Percentiles rank a stretch among this genome's conserved stretches.
Evolutionary conservation across 768 basidiomycete species (phyloP).

Genomic region (Kondoa malvinella): DNA sequence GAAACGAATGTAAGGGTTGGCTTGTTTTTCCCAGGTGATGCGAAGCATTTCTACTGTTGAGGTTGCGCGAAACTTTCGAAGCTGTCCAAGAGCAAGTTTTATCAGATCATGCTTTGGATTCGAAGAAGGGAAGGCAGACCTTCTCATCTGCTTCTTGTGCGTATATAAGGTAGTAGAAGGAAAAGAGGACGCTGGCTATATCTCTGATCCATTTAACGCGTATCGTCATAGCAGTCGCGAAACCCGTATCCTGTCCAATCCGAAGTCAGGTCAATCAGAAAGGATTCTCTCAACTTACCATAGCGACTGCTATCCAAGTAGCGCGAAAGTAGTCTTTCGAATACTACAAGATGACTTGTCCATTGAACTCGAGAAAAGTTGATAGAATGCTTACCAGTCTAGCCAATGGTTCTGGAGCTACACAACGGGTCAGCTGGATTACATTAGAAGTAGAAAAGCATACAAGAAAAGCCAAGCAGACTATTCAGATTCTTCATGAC

Average conservation of each 20-base stretch:
- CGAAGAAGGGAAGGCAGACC: too few species aligned
- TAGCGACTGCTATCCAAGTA: constrained; percentile 64
- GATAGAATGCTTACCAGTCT: constrained; percentile 66
- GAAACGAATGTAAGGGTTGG: constrained; percentile 70
- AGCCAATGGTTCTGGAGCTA: constrained; percentile 84
- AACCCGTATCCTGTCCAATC: constrained; percentile 68
- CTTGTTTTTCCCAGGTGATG: constrained; percentile 89
- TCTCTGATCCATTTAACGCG: constrained; percentile 82
- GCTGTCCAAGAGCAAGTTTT: constrained; percentile 38
- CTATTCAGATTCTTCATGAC: constrained; percentile 68
- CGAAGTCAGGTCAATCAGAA: background rate
- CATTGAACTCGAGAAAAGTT: constrained; percentile 19
- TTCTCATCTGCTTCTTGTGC: constrained; percentile 91
- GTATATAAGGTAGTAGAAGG: constrained; percentile 63
- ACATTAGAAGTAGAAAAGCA: constrained; percentile 27
- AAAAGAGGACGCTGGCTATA: constrained; percentile 65
- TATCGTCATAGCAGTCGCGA: constrained; percentile 86
- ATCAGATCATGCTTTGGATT: background rate
- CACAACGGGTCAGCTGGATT: constrained; percentile 4
- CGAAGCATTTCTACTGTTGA: constrained; percentile 94
- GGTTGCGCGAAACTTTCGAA: constrained; percentile 76
- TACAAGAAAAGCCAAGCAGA: constrained; percentile 63
- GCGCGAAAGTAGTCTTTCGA: constrained; percentile 42
- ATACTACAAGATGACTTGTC: constrained; percentile 16
- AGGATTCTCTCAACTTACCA: too few species aligned